Evolutionary conservation across 176 grass and related monocot genomes (phyloP).

Genomic region (Zea mays): DNA sequence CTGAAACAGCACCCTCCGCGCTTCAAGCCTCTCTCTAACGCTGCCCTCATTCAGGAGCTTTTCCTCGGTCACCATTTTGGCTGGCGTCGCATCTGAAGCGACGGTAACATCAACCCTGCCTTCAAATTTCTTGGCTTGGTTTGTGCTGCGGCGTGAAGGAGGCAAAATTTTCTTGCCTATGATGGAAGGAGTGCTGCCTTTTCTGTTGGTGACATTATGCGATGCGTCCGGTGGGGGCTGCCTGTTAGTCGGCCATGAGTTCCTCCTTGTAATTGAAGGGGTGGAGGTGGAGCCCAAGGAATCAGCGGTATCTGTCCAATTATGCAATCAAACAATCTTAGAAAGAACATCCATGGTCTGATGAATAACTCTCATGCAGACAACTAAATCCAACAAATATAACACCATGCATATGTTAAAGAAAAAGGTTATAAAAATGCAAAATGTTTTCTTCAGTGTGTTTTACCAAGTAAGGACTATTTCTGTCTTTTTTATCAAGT

Average conservation of each 20-base stretch:
- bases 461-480: slow-evolving; percentile 16
- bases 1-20: slow-evolving; percentile 57
- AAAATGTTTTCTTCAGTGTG: neutral
- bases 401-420: too few species aligned
- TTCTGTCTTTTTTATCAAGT: neutral
- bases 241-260: slow-evolving; percentile 41
- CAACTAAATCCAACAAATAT: neutral
- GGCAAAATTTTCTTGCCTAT: slow-evolving; percentile 52
- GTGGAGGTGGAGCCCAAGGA: slow-evolving; percentile 46
- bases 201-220: slow-evolving; percentile 36
- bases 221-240: slow-evolving; percentile 43
- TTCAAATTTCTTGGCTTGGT: slow-evolving; percentile 42
- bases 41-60: slow-evolving; percentile 55
- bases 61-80: slow-evolving; percentile 59
- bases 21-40: slow-evolving; percentile 68
- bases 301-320: slow-evolving; percentile 55
- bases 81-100: slow-evolving; percentile 47
- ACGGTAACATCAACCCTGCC: slow-evolving; percentile 45
- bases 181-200: slow-evolving; percentile 31
- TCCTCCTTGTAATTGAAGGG: slow-evolving; percentile 52
- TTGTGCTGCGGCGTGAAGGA: neutral
- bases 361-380: neutral
- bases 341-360: neutral
- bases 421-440: too few species aligned
- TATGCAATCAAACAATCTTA: slow-evolving; percentile 37